These are phyloP conservation scores for Nakaseomyces bracarensis DNA, from an alignment of 1,139 yeast species.

Conservation along the genomic window DNA sequence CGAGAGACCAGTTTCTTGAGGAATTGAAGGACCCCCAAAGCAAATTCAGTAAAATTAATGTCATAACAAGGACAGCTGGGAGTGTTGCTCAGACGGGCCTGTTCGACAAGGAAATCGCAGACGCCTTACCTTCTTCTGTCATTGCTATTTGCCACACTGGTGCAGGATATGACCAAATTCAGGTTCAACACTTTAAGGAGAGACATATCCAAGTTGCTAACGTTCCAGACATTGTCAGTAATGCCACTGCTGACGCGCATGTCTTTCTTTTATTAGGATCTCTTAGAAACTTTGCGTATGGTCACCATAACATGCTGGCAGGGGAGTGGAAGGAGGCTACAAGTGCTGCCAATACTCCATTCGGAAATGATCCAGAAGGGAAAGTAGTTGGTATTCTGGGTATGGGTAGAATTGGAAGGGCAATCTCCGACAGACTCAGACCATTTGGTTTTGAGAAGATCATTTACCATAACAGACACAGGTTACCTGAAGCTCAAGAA, in stretches of 20 bases:
- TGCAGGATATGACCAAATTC: slow-evolving; percentile 89
- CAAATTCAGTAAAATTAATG: slow-evolving; percentile 40
- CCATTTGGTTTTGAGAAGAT: slow-evolving; percentile 59
- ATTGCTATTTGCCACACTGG: slow-evolving; percentile 71
- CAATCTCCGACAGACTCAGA: slow-evolving; percentile 50
- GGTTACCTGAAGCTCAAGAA: slow-evolving; percentile 47
- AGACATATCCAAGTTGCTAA: slow-evolving; percentile 57
- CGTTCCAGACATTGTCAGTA: slow-evolving; percentile 64
- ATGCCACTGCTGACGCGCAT: slow-evolving; percentile 78
- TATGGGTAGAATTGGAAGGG: slow-evolving; percentile 71
- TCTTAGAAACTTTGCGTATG: slow-evolving; percentile 52
- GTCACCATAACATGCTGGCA: slow-evolving; percentile 40
- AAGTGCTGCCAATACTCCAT: slow-evolving; percentile 37
- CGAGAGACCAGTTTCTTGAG: slow-evolving; percentile 44
- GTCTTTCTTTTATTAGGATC: slow-evolving; percentile 58
- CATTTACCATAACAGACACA: slow-evolving; percentile 53
- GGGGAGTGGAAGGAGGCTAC: slow-evolving; percentile 52
- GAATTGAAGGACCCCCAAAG: slow-evolving; percentile 39
- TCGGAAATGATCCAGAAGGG: slow-evolving; percentile 54
- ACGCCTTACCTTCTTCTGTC: slow-evolving; percentile 51
- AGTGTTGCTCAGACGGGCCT: slow-evolving; percentile 53
- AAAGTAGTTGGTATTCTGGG: slow-evolving; percentile 62
- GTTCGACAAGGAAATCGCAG: slow-evolving; percentile 64
- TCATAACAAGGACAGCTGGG: slow-evolving; percentile 46
- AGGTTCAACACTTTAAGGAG: slow-evolving; percentile 36